Conservation (phyloP, 768 basidiomycete species). For the Kwoniella dendrophila region DNA sequence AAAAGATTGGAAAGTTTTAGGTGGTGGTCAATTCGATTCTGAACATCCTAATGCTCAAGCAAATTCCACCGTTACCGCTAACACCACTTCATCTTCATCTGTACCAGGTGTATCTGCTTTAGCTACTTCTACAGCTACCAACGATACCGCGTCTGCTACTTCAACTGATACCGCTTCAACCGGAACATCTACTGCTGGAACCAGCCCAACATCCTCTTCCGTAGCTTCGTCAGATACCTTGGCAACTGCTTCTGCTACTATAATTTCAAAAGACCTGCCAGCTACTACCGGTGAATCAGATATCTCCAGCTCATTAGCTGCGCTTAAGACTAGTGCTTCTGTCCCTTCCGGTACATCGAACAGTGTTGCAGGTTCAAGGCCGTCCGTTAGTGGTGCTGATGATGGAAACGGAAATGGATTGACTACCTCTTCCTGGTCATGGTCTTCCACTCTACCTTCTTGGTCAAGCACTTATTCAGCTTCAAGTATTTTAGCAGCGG, state of each 20-base stretch:
- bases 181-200: neutral
- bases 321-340: too few species aligned
- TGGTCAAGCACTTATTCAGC: neutral
- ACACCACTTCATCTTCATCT: neutral
- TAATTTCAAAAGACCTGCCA: too few species aligned
- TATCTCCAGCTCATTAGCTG: too few species aligned
- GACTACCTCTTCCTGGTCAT: neutral
- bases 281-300: too few species aligned
- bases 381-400: neutral
- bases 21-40: slow-evolving; percentile 4
- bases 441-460: slow-evolving; percentile 1
- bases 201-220: too few species aligned
- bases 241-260: too few species aligned
- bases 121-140: neutral
- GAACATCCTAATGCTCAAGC: neutral
- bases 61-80: neutral
- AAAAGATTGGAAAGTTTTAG: slow-evolving; percentile 18
- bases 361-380: neutral
- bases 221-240: too few species aligned
- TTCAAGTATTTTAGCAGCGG: too few species aligned
- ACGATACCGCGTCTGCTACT: neutral
- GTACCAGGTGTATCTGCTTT: neutral
- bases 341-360: too few species aligned
- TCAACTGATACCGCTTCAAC: neutral
- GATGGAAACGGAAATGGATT: neutral